Conservation (phyloP, 106 monocot genomes). For the Gastrodia elata region DNA sequence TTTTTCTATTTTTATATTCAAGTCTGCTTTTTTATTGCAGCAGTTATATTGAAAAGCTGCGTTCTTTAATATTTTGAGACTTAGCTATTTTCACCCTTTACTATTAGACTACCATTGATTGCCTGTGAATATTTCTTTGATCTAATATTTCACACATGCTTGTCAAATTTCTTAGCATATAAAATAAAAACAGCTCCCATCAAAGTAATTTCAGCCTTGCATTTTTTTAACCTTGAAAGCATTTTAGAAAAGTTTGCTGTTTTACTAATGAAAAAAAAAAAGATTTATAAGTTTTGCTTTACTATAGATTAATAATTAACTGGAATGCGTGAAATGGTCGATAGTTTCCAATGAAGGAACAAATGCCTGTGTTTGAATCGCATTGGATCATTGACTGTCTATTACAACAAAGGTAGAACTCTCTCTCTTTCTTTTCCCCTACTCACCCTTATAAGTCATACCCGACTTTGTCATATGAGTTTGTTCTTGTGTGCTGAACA, state of each 20-base stretch:
- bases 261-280: background rate
- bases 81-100: background rate
- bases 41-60: background rate
- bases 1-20: background rate
- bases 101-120: background rate
- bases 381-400: too few relatives aligned
- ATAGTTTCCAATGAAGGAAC: too few relatives aligned
- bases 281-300: too few relatives aligned
- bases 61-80: background rate
- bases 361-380: too few relatives aligned
- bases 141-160: background rate
- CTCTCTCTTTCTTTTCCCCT: too few relatives aligned
- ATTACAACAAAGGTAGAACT: too few relatives aligned
- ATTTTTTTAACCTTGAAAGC: background rate
- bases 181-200: background rate
- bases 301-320: too few relatives aligned
- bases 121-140: background rate
- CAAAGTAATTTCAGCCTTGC: background rate
- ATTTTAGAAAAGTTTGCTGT: background rate
- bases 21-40: background rate
- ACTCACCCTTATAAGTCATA: too few relatives aligned
- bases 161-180: background rate
- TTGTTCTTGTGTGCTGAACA: too few relatives aligned
- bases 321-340: too few relatives aligned
- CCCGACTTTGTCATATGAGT: too few relatives aligned